Evolutionary conservation across 2,329 filamentous ascomycete genomes (phyloP), one percentile per base, ranked within the genome.

Genomic region (Alternaria ethzedia): DNA sequence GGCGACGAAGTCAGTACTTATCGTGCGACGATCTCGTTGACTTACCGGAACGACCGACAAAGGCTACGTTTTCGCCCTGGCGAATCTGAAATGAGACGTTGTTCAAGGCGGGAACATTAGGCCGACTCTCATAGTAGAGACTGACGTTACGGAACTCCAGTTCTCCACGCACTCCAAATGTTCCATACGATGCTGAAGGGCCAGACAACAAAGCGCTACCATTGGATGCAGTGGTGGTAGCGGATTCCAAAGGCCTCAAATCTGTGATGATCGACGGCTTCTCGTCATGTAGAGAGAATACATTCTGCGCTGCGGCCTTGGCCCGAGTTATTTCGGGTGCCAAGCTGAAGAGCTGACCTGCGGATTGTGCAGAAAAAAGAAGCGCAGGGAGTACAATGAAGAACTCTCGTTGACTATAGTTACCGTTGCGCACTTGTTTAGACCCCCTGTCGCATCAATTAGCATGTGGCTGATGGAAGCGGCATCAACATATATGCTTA

Each of bases 351-450:
- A 83, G 75, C 63, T 83, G 82, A 3, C 82, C 82, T 26, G 82
- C 80, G 41, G 80, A 78, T 70, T 84, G 82, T 8, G 82, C 82
- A 9, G 81, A 83, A 72, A 84, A 83, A 2, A 84, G 75, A 11
- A 84, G 72, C 5, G 82, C 82, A 26, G 82, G 82, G 6, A 84
- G 67, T 2, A 83, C 82, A 41, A 81, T 83, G 72, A 84, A 84
- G 69, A 83, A 84, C 12, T 82, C 72, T 43, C 75, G 75, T 54
- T 80, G 75, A 10, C 69, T 76, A 61, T 83, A 83, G 15, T 75
- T 75, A 17, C 82, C 82, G 41, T 79, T 78, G 15, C 82, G 77
- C 5, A 84, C 82, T 61, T 83, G 79, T 62, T 78, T 79, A 2
- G 82, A 69, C 70, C 82, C 80, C 71, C 69, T 71, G 23, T 21